Evolutionary conservation across 176 grass and related monocot genomes (phyloP), one percentile per base, ranked within the genome.

Genomic region (Panicum miliaceum): DNA sequence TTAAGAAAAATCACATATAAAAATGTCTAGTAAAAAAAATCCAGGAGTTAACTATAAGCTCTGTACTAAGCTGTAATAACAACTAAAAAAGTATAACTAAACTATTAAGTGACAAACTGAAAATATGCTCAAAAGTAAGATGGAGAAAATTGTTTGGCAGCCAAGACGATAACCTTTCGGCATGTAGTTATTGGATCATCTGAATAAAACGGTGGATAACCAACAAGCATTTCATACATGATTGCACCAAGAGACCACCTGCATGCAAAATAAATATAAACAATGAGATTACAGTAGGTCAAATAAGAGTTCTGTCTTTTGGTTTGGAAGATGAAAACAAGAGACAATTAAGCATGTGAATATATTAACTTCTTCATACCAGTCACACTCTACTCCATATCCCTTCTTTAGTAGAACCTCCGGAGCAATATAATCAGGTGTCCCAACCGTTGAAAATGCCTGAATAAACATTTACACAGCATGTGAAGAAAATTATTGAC

Each of bases 201-300:
- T 19, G 93, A 87, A 88, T 94, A 91, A 85, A 92, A 94, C 15
- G 90, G 93, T 41, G 93, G 87, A 79, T 90, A 94, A 40, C 93
- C 93, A 82, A 94, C 84, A 73, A 94, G 90, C 90, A 94, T 94
- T 84, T 94, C 93, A 47, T 94, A 94, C 90, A 94, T 92, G 72
- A 94, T 94, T 83, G 87, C 90, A 88, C 93, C 93, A 79, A 94
- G 84, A 19, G 93, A 94, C 93, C 93, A 94, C 90, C 93, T 94
- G 84, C 56, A 63, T 13, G 51, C 3, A 68, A 69, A 81, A 64
- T n/a, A 68, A 81, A 80, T 71, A 32, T 73, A 62, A 71, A 60
- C 77, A 89, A 66, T 75, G 19, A 81, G 2, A 61, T 74, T 68
- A 52, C 36, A 85, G 26, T 66, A 59, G 56, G 37, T 68, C 8